Base-by-base conservation (phyloP, 352 stramenopile genomes). In the Globisporangium uncinulatum region DNA sequence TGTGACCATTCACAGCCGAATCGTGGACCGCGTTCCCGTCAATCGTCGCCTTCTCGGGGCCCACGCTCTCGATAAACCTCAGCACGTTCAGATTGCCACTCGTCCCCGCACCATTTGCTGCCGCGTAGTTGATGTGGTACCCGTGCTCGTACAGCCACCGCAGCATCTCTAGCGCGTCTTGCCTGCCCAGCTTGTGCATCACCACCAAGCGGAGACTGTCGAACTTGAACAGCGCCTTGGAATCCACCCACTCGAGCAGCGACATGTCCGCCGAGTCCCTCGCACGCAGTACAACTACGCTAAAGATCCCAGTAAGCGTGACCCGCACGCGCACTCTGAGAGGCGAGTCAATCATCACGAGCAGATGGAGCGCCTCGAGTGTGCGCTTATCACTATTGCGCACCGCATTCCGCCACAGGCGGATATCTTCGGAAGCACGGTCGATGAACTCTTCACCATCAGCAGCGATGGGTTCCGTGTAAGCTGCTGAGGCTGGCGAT, bases 181-280 rank as follows among this genome's bases (percentile, higher is more conserved):
- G 19, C 20, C 20, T 21, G 4, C 51, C 37, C 14, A 57, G 11
- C 29, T 31, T 29, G 14, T 41, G n/a, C 24, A 7, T 6, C 4
- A 1, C 24, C 20, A 24, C 20, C 1, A 1, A 29, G 0, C 17
- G 15, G 32, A n/a, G 32, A 1, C 21, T 21, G 24, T 60, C 39
- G n/a, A 47, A n/a, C 6, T 10, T 3, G 19, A 20, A 41, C 19
- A 49, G 21, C 11, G 24, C 17, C 36, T 15, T 8, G 3, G 19
- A 4, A 10, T 34, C 17, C 15, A 59, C 51, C 53, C 32, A 61
- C 24, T 20, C 24, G 39, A 56, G 52, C 45, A 59, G 44, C 54
- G 17, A 9, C 19, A 37, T 32, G 44, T 54, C 34, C 19, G 34
- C 31, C 15, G 54, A 34, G 44, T 53, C n/a, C 8, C 24, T 44